Conservation (phyloP, 345 rosid genomes). For the Fremontodendron californicum region DNA sequence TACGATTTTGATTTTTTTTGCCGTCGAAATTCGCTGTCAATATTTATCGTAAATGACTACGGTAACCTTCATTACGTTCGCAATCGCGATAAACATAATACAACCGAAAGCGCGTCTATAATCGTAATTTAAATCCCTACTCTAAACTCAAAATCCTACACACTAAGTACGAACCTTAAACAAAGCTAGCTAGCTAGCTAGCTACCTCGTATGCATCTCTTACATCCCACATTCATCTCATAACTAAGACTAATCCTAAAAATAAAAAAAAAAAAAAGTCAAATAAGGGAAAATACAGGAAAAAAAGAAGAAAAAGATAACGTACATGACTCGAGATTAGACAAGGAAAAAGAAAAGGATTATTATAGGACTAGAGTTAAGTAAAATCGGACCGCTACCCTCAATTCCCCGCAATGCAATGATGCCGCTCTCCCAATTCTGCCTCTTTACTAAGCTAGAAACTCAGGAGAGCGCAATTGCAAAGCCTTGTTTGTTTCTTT, state of each 20-base stretch:
- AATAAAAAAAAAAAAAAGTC: background rate
- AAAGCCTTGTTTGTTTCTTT: conserved; percentile 33
- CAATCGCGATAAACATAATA: no score
- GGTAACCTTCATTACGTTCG: no score
- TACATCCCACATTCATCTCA: conserved; percentile 47
- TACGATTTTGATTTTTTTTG: no score
- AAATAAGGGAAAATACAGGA: background rate
- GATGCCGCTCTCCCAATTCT: conserved; percentile 60
- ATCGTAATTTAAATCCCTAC: no score
- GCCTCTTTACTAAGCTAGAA: conserved; percentile 34
- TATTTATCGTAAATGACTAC: no score
- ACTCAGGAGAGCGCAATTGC: conserved; percentile 71
- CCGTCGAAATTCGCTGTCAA: no score
- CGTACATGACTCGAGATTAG: conserved; percentile 18
- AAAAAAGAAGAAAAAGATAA: conserved; percentile 8
- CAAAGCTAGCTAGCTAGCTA: background rate
- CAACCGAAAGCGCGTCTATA: no score
- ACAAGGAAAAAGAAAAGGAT: conserved; percentile 6
- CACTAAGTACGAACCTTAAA: background rate
- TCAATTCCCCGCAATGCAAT: conserved; percentile 90
- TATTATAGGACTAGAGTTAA: conserved; percentile 14
- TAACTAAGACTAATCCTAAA: background rate
- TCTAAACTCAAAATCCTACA: background rate
- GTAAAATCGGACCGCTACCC: conserved; percentile 81
- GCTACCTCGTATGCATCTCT: conserved; percentile 66